Conservation (phyloP, 805 yeast species). For the Ogataea trehalophila region DNA sequence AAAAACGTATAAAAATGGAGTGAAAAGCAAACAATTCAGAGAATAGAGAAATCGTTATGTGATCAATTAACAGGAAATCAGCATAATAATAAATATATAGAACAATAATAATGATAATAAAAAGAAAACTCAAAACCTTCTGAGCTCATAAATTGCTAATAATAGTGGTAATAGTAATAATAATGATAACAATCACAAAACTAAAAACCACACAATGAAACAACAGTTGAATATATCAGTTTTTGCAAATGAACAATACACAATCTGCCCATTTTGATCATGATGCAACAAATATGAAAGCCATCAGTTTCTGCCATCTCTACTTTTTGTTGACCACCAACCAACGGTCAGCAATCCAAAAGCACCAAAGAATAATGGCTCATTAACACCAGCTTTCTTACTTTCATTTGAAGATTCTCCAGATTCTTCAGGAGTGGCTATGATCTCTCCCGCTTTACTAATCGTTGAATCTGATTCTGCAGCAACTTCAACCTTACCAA, state of each 20-base stretch:
- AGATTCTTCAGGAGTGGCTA: slow-evolving; percentile 3
- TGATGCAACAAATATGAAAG: too few species aligned
- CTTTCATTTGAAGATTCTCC: not conserved
- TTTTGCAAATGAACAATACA: too few species aligned
- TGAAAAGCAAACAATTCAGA: too few species aligned
- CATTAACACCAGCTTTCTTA: slow-evolving; percentile 7
- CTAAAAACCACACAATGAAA: not conserved
- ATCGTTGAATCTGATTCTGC: slow-evolving; percentile 11
- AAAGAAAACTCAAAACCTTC: not conserved
- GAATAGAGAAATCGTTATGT: too few species aligned
- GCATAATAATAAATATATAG: too few species aligned
- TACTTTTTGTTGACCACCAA: slow-evolving; percentile 30
- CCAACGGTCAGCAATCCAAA: slow-evolving; percentile 25
- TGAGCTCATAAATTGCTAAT: not conserved
- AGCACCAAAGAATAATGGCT: slow-evolving; percentile 21
- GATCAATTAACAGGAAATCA: too few species aligned
- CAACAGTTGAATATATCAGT: too few species aligned
- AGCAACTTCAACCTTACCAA: slow-evolving; percentile 5
- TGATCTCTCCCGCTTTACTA: slow-evolving; percentile 17
- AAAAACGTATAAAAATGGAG: not conserved
- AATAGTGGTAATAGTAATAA: not conserved
- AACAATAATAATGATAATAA: not conserved
- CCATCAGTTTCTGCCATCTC: slow-evolving; percentile 16
- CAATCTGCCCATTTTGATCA: too few species aligned
- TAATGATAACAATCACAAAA: too few species aligned